phyloP scores from a whole-genome alignment of 352 stramenopile genomes.

The Phytophthora litchii region DNA sequence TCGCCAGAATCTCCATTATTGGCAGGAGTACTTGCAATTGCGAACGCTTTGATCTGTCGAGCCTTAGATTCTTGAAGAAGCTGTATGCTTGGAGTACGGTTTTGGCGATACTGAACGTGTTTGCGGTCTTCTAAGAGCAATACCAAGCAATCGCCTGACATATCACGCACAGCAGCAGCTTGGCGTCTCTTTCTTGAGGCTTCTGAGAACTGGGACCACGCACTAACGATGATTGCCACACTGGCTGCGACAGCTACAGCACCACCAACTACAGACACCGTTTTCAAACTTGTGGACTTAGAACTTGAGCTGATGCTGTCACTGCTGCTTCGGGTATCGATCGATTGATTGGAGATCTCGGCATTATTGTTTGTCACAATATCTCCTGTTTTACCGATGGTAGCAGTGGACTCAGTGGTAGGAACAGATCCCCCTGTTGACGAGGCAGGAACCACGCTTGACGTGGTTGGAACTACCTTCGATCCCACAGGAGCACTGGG shows the following conservation, averaged over 20 bases:
- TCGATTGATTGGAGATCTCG: conserved; percentile 17
- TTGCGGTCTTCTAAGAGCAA: conserved; percentile 74
- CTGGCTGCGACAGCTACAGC: conserved; percentile 76
- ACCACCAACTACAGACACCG: conserved; percentile 68
- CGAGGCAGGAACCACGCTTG: conserved; percentile 16
- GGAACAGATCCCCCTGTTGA: conserved; percentile 13
- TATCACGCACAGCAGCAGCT: conserved; percentile 73
- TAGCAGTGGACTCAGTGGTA: conserved; percentile 13
- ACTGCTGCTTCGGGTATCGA: conserved; percentile 27
- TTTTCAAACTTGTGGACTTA: conserved; percentile 48
- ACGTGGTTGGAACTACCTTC: conserved; percentile 12
- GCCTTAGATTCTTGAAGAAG: conserved; percentile 39
- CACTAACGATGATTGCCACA: conserved; percentile 77
- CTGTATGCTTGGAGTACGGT: conserved; percentile 34
- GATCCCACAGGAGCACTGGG: conserved; percentile 14
- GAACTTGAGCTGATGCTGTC: conserved; percentile 33
- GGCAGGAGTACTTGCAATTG: conserved; percentile 18
- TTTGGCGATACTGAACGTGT: conserved; percentile 32
- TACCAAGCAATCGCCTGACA: conserved; percentile 76
- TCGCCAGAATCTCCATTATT: conserved; percentile 1
- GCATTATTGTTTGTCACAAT: conserved; percentile 29
- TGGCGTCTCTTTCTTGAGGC: conserved; percentile 62
- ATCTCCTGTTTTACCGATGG: conserved; percentile 26
- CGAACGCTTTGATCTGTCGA: conserved; percentile 37
- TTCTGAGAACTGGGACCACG: conserved; percentile 82